A percentile compares a stretch with the other conserved stretches of the same genome.
Evolutionary conservation across 2,329 filamentous ascomycete genomes (phyloP).

Genomic region (Penicillium sp.): DNA sequence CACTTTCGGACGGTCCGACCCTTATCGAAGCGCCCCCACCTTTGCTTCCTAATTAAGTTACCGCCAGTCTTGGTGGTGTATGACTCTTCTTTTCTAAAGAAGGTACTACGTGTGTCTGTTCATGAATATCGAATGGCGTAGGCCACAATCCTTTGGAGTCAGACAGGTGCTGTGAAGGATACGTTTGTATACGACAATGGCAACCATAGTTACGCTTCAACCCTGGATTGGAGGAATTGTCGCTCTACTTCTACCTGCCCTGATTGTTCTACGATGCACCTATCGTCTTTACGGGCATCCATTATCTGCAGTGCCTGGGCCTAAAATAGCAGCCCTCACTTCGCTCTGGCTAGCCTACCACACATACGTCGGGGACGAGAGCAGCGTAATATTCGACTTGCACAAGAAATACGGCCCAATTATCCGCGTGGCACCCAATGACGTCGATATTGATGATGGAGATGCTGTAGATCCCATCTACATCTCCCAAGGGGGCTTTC

Average conservation of each 20-base stretch:
- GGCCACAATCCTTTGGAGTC: background rate
- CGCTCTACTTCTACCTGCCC: background rate
- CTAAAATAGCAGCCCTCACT: conserved; percentile 28
- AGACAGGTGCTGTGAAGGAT: too few relatives aligned
- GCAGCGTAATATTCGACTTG: conserved; percentile 21
- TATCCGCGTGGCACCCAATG: conserved; percentile 36
- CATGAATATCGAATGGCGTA: too few relatives aligned
- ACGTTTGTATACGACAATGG: background rate
- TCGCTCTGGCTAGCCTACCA: conserved; percentile 28
- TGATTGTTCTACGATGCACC: conserved; percentile 15
- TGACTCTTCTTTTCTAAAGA: too few relatives aligned
- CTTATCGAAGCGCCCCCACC: background rate
- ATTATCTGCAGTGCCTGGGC: conserved; percentile 28
- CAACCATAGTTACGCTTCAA: background rate
- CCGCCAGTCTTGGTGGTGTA: too few relatives aligned
- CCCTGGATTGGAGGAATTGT: background rate
- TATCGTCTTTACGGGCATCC: conserved; percentile 29
- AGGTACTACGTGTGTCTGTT: too few relatives aligned
- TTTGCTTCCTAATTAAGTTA: background rate
- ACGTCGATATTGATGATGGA: conserved; percentile 42
- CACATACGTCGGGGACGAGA: conserved; percentile 22
- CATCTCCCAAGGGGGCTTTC: conserved; percentile 49
- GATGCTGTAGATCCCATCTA: conserved; percentile 50
- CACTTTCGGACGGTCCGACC: background rate
- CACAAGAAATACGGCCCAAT: conserved; percentile 26